Evolutionary conservation across 306 rosid genomes (phyloP), one percentile per base, ranked within the genome.

Genomic region (Elaeagnus macrophylla): DNA sequence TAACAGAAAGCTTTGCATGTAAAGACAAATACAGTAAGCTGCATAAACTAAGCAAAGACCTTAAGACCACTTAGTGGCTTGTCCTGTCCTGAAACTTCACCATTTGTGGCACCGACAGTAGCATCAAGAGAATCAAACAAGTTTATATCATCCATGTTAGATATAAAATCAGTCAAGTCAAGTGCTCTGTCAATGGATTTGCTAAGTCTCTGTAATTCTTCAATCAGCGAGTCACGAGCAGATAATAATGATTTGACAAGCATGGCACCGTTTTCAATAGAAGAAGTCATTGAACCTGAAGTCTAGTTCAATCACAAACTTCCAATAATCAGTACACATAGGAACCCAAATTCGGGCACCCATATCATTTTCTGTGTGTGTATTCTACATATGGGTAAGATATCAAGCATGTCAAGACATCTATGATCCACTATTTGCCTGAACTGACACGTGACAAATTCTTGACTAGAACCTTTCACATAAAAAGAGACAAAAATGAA

Each of bases 161-260:
- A 77, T 58, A 75, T 73, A 72, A 86, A 79, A 54, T 83, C 88
- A 56, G 82, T 73, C 69, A 79, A 72, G 76, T 90, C 91, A 62
- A 83, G 25, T 19, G 73, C 58, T 66, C 71, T 74, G 74, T 53
- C 77, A 60, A 83, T 32, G 53, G 83, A 94, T 68, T 75, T 69
- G 77, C 84, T 74, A 43, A 90, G 75, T 68, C 69, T 79, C 61
- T 49, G 82, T 32, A 86, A 78, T 72, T 83, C 97, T 75, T 83
- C 94, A 65, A 86, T 69, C 72, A 90, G 67, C 60, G 74, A 64
- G 67, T 77, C 88, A 67, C 86, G 94, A 51, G 94, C 77, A 70
- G 84, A 54, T 68, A 83, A 54, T 69, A 90, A 70, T 61, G 84
- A 73, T 65, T 82, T 86, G 52, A 80, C 57, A 69, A 73, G 81